Conservation (phyloP, 2,329 filamentous ascomycete species). For the Triangularia verruculosa region DNA sequence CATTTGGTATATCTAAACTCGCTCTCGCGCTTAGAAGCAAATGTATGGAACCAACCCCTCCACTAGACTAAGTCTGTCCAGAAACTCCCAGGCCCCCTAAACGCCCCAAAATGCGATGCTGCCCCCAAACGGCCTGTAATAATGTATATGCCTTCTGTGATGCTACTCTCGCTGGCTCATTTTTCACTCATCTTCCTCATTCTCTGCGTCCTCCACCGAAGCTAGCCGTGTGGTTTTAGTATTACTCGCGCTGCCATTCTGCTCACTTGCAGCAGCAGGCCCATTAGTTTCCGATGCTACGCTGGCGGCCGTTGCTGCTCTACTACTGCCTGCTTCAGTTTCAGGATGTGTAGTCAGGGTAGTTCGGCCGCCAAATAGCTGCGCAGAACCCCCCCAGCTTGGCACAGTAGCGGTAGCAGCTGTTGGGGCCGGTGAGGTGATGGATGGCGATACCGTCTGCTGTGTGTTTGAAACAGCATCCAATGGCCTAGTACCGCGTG, state of each 20-base stretch:
- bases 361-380: neutral
- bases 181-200: neutral
- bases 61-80: neutral
- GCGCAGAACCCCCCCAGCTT: neutral
- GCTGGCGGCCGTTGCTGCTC: neutral
- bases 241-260: neutral
- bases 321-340: neutral
- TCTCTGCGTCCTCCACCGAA: slow-evolving; percentile 4
- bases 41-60: neutral
- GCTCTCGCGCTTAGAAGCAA: neutral
- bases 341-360: neutral
- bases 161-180: neutral
- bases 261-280: neutral
- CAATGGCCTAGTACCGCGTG: neutral
- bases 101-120: neutral
- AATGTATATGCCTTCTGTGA: neutral
- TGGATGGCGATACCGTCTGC: neutral
- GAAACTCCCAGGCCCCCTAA: neutral
- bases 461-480: neutral
- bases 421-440: neutral
- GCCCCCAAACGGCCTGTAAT: neutral
- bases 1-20: neutral
- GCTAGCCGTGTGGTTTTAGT: neutral
- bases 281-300: neutral
- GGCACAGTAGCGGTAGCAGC: neutral